phyloP scores from a whole-genome alignment of 768 basidiomycete species.

The Podaxis sp. region DNA sequence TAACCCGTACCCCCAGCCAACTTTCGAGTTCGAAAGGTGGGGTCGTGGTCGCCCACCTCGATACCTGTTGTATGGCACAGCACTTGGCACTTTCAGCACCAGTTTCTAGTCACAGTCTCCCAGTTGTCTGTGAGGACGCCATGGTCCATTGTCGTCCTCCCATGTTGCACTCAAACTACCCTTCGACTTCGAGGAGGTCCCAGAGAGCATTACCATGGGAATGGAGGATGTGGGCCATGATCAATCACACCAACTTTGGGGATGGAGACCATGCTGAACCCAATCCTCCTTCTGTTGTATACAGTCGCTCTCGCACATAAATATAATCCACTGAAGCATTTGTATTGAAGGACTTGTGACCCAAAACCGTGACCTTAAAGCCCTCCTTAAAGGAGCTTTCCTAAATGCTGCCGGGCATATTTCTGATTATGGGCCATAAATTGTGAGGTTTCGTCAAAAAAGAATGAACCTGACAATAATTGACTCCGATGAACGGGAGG shows the following conservation, averaged over 20 bases:
- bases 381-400: neutral
- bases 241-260: neutral
- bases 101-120: neutral
- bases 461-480: too few relatives aligned
- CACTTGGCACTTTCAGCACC: neutral
- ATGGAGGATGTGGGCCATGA: conserved; percentile 14
- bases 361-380: neutral
- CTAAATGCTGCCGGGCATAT: neutral
- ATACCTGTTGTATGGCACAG: neutral
- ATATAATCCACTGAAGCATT: neutral
- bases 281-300: neutral
- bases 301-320: neutral
- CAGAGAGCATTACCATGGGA: conserved; percentile 13
- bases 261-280: neutral
- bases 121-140: conserved; percentile 1
- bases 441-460: too few relatives aligned
- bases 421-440: neutral
- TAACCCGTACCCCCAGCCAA: neutral
- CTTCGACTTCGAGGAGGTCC: conserved; percentile 8
- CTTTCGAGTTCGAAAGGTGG: neutral
- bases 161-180: conserved; percentile 12
- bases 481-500: too few relatives aligned
- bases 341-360: neutral
- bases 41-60: neutral
- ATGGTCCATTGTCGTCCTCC: conserved; percentile 1